Evolutionary conservation across 192 early-diverging fungal species (phyloP).

Genomic region (Coemansia sp.): DNA sequence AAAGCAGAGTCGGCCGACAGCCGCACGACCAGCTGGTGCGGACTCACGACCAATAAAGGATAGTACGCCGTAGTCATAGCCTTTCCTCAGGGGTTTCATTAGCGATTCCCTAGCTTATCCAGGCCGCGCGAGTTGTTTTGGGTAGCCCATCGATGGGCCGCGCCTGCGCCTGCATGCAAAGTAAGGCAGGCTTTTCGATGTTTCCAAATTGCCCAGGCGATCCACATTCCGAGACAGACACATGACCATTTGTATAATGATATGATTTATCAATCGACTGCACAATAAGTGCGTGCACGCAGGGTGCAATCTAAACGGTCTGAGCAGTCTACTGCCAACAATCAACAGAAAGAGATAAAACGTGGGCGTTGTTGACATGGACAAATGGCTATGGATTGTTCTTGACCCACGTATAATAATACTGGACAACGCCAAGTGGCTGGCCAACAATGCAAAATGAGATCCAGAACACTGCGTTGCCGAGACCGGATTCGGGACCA

Average conservation of each 20-base stretch:
- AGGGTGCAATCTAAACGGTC: slow-evolving; percentile 1
- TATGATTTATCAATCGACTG: neutral
- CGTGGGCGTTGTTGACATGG: neutral
- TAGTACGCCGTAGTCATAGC: neutral
- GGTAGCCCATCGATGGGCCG: neutral
- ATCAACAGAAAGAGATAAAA: neutral
- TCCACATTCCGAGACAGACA: neutral
- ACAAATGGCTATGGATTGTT: slow-evolving; percentile 39
- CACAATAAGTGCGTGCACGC: neutral
- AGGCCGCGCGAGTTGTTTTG: neutral
- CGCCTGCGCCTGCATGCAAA: neutral
- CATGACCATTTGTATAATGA: neutral
- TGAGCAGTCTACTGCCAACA: neutral
- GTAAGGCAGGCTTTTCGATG: neutral
- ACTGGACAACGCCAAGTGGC: slow-evolving; percentile 68
- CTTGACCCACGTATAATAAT: slow-evolving; percentile 69
- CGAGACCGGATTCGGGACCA: slow-evolving; percentile 64
- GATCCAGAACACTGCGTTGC: slow-evolving; percentile 80
- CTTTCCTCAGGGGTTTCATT: neutral
- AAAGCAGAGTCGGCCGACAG: neutral
- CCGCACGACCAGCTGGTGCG: neutral
- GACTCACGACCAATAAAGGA: neutral
- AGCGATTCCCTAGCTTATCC: neutral
- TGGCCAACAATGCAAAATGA: slow-evolving; percentile 80
- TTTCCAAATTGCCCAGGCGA: neutral